Evolutionary conservation across 2,329 filamentous ascomycete species (phyloP), one percentile per base, ranked within the genome.

Genomic region (Parascedosporium putredinis): DNA sequence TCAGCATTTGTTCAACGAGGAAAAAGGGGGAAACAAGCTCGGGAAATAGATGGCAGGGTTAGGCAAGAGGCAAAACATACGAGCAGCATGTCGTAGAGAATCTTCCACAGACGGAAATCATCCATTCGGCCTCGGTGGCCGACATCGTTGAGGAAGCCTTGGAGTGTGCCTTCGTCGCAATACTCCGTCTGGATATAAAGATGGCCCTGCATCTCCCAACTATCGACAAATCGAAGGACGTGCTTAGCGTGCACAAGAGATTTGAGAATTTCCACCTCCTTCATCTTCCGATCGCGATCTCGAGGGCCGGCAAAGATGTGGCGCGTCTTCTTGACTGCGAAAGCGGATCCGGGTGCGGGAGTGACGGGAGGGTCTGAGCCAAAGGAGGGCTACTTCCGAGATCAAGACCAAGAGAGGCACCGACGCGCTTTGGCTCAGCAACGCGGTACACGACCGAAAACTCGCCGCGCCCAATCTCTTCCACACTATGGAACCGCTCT

Each of bases 51-150:
- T n/a, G n/a, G n/a, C n/a, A n/a, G 7, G 46, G 5, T 8, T 9
- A 6, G 38, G 29, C 33, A 7, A n/a, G 9, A 31, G 33, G 18
- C 18, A 34, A 2, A 43, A 73, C 84, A 68, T 78, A 93, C 88
- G 73, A 85, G 71, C 59, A 83, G 78, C 52, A 95, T 68, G 64
- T 98, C 93, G 38, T 95, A 78, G 58, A 97, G 71, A 51, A 97
- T 91, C 71, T 98, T 98, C 88, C 93, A 98, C 65, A 97, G 96
- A 54, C 93, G 81, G 68, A 98, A 98, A 64, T 97, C 93, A 66
- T 98, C 93, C 56, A 98, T 70, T 57, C 91, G 80, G 44, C 88
- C 90, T 62, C 86, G 88, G 53, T 84, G 76, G 22, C 93, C 93
- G 53, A 88, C 81, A 51, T 85, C 79, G n/a, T 80, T 77, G 25